Conservation (phyloP, 768 basidiomycete genomes). For the Pisolithus orientalis region DNA sequence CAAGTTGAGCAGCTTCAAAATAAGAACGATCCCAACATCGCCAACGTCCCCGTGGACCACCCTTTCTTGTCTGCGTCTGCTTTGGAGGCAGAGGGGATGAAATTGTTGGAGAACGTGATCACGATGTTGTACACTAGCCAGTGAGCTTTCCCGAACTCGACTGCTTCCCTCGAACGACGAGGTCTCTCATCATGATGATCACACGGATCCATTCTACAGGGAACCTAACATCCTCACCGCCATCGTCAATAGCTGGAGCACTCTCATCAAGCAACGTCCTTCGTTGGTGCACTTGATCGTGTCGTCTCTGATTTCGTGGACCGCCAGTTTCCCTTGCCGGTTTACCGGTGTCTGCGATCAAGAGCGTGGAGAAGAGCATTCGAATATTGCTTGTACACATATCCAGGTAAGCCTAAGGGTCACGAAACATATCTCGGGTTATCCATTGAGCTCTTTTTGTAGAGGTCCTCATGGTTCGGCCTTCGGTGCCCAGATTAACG, state of each 20-base stretch:
- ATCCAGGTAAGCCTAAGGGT: conserved; percentile 48
- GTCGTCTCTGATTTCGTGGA: conserved; percentile 76
- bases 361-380: conserved; percentile 86
- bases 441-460: conserved; percentile 9
- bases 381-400: conserved; percentile 79
- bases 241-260: conserved; percentile 78
- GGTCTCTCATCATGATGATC: conserved; percentile 1
- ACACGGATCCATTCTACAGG: conserved; percentile 32
- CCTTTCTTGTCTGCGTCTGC: conserved; percentile 73
- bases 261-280: conserved; percentile 74
- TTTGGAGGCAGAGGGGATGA: conserved; percentile 81
- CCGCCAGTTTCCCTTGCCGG: conserved; percentile 61
- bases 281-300: conserved; percentile 66
- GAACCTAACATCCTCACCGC: conserved; percentile 81
- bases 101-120: conserved; percentile 72
- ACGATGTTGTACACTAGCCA: conserved; percentile 70
- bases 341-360: conserved; percentile 54
- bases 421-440: neutral
- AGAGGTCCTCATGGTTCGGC: conserved; percentile 56
- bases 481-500: conserved; percentile 66
- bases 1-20: conserved; percentile 61
- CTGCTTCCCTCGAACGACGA: neutral
- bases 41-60: conserved; percentile 79
- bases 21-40: conserved; percentile 82
- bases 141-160: conserved; percentile 41